Evolutionary conservation across 805 yeast genomes (phyloP), one percentile per base, ranked within the genome.

Genomic region (Suhomyces vadensis): DNA sequence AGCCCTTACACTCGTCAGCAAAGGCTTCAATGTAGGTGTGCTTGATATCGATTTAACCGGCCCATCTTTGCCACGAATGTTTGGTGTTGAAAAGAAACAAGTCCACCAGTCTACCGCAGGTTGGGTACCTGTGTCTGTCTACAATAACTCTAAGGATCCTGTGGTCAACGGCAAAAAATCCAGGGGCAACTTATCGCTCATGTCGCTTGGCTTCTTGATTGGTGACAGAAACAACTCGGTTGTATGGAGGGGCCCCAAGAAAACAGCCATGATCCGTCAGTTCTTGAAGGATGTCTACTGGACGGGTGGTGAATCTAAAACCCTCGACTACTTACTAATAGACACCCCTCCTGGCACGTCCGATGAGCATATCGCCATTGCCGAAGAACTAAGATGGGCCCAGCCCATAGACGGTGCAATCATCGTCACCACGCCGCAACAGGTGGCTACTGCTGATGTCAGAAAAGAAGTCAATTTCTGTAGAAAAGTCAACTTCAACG

Each of bases 281-380:
- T 92, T 94, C 60, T 71, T 95, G 33, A 79, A 81, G 48, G 98
- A 94, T 61, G 96, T 92, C 1, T 79, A 79, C 22, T 94, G 99
- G 99, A 41, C 37, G 19, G 56, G 55, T 8, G 96, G 89, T 0
- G 77, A 75, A 14, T 69, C 77, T 21, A 44, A 43, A 14, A 43
- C 50, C 4, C 81, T 88, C 44, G 81, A 84, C 55, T 92, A 87
- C 59, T 66, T 92, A 44, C 67, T 94, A 24, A 90, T 94, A 5
- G 99, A 94, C 61, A 94, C 99, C 0, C 99, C 99, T 1, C 99
- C 99, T 0, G 99, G 99, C 0, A 94, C 99, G 0, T 86, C 96
- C 0, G 99, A 94, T 64, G 99, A 94, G 62, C 99, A 94, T 62
- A 94, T 94, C 29, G 90, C 97, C 3, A 85, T 95, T 29, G 97